phyloP scores from a whole-genome alignment of 305 asterid genomes.

The Lippia alba region DNA sequence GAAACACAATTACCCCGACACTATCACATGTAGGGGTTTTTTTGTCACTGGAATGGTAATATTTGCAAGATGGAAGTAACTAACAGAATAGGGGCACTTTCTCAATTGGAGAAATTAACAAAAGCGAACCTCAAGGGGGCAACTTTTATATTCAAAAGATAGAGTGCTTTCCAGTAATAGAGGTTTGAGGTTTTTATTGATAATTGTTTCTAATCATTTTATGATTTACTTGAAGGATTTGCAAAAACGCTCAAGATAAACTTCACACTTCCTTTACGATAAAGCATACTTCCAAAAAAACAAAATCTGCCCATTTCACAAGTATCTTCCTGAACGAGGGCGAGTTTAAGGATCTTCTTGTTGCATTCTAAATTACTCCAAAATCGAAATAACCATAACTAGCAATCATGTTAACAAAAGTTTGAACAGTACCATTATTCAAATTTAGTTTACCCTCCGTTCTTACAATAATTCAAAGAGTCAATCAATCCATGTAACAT shows the following conservation, averaged over 20 bases:
- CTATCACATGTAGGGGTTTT: too few species aligned
- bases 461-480: background rate
- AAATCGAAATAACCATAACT: background rate
- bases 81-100: too few species aligned
- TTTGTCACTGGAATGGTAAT: too few species aligned
- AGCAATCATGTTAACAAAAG: slow-evolving; percentile 17
- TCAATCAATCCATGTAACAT: slow-evolving; percentile 6
- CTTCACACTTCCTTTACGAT: background rate
- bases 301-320: slow-evolving; percentile 16
- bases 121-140: too few species aligned
- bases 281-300: slow-evolving; percentile 15
- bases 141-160: too few species aligned
- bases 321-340: slow-evolving; percentile 22
- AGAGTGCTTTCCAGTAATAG: too few species aligned
- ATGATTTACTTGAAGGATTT: background rate
- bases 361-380: slow-evolving; percentile 19
- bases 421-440: slow-evolving; percentile 5
- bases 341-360: slow-evolving; percentile 16
- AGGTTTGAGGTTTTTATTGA: too few species aligned
- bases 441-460: slow-evolving; percentile 7
- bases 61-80: too few species aligned
- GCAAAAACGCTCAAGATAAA: background rate
- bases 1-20: too few species aligned
- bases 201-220: background rate
- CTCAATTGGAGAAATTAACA: too few species aligned